phyloP scores from a whole-genome alignment of 176 grass and related monocot species.

The Bolboschoenus planiculmis region DNA sequence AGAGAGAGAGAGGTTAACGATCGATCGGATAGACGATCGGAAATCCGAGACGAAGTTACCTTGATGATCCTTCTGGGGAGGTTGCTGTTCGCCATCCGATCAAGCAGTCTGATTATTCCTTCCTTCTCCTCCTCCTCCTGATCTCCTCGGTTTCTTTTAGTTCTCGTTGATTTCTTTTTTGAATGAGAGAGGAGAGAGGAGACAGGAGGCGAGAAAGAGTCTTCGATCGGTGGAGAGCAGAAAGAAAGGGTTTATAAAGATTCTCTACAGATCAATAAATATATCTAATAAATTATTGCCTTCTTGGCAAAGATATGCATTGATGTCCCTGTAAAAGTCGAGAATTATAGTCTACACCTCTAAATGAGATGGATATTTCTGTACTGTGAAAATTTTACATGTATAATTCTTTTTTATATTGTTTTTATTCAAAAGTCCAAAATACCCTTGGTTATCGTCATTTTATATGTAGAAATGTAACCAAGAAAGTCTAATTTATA shows the following conservation, averaged over 20 bases:
- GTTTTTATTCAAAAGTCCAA: too few species aligned
- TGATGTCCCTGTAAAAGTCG: neutral
- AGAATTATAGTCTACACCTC: neutral
- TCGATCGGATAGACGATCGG: slow-evolving; percentile 11
- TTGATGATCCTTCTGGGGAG: slow-evolving; percentile 97
- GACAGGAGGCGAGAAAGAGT: neutral
- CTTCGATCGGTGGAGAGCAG: neutral
- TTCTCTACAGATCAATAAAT: neutral
- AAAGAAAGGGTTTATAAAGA: slow-evolving; percentile 2
- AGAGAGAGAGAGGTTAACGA: neutral
- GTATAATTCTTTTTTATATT: too few species aligned
- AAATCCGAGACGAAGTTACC: slow-evolving; percentile 22
- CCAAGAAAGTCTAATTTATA: too few species aligned
- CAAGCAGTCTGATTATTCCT: neutral
- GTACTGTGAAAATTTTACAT: too few species aligned
- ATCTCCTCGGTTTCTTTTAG: neutral
- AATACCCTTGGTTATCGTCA: too few species aligned
- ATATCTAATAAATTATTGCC: neutral
- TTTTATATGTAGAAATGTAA: too few species aligned
- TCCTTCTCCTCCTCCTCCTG: neutral
- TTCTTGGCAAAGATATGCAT: neutral
- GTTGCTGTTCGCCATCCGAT: slow-evolving; percentile 83
- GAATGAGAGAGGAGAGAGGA: neutral
- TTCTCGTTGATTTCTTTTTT: neutral
- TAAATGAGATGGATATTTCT: too few species aligned